Conservation (phyloP, 2,329 filamentous ascomycete genomes). For the Cordyceps javanica region DNA sequence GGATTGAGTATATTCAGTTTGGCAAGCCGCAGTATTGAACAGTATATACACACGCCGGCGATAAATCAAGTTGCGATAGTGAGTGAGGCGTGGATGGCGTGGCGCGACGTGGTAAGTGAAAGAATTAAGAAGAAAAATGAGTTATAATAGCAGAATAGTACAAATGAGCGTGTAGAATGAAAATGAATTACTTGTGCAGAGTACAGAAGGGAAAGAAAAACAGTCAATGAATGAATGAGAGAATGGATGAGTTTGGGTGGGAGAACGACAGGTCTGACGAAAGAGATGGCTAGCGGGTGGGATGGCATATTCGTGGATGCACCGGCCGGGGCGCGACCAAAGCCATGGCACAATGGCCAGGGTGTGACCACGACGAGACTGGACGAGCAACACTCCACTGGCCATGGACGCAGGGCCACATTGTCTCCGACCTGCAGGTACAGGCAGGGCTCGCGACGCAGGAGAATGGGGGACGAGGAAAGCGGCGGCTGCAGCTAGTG, state of each 20-base stretch:
- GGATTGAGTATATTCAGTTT: neutral
- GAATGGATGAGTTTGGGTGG: constrained; percentile 5
- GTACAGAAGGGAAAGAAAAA: neutral
- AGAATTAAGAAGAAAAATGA: constrained; percentile 12
- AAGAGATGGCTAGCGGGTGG: constrained; percentile 6
- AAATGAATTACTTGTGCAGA: neutral
- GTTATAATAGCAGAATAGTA: constrained; percentile 12
- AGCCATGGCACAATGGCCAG: neutral
- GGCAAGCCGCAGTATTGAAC: neutral
- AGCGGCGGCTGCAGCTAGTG: constrained; percentile 12
- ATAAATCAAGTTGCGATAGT: neutral
- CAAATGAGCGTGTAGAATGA: constrained; percentile 1
- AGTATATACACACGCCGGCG: no score
- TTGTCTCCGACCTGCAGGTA: constrained; percentile 8
- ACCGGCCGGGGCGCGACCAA: neutral
- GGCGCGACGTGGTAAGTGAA: neutral
- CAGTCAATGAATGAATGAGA: constrained; percentile 12
- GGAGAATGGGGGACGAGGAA: neutral
- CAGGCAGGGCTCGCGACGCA: neutral
- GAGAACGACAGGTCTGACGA: neutral
- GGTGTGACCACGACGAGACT: neutral
- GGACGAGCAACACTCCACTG: neutral
- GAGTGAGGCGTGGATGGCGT: neutral
- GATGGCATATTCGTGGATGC: neutral
- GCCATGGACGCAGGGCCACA: neutral